Base-by-base conservation (phyloP, 805 yeast genomes). In the Limtongia smithiae region DNA sequence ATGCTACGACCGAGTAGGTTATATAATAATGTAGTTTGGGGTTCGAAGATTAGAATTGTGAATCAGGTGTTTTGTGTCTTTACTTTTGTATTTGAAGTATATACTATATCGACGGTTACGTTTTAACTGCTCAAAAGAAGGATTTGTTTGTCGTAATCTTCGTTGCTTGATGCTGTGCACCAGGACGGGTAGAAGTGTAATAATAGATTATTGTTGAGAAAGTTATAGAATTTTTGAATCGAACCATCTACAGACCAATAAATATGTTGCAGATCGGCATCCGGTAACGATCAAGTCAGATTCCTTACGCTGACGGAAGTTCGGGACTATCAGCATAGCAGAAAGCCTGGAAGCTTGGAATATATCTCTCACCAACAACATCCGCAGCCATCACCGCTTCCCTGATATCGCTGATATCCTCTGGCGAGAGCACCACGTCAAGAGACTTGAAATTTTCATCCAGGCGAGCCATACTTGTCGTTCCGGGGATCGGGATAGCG, bases 401-500 rank as follows among this genome's bases (percentile, higher is more conserved):
- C 8, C 54, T 21, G 20, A 56, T 46, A 24, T 47, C 51, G 15
- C 35, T 24, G 17, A 50, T 24, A 24, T 50, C 58, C 8, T 40
- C 51, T 2, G 31, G 45, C 8, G 60, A 22, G 17, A 56, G 49
- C 42, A 44, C 33, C 24, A 56, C 41, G 20, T 28, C 9, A 18
- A 21, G 53, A 24, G 54, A 40, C 21, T 36, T 66, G 55, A 77
- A 69, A 68, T 87, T 89, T 62, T 79, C 84, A 40, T 73, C 71
- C n/a, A 83, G 79, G 64, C 85, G 81, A 3, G 65, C 71, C 2
- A 69, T 65, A 31, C 81, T 76, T 3, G 88, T 76, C 2, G 86
- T 82, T 44, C 89, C 82, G 21, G 96, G 96, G 64, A 89, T 83
- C 28, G 96, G 94, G 38, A 89, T 62, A 38, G 86, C 47, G 7